Percentiles rank a stretch among this genome's conserved stretches.
Evolutionary conservation across 2,329 filamentous ascomycete genomes (phyloP).

Genomic region (Aspergillus fijiensis): DNA sequence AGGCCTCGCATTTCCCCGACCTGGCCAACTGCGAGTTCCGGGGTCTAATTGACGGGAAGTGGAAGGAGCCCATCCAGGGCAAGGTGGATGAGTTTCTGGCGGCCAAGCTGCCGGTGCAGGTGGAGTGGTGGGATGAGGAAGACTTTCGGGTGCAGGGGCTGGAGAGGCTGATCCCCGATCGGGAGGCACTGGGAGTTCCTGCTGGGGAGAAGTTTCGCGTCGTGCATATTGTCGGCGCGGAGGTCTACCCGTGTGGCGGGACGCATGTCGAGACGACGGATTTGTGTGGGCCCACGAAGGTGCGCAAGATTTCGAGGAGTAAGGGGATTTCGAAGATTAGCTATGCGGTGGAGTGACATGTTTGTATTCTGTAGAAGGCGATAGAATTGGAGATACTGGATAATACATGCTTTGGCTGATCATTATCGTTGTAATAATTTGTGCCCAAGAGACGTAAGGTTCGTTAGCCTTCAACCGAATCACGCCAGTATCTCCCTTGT

Average conservation of each 20-base stretch:
- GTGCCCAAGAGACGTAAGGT: too few species aligned
- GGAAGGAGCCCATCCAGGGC: slow-evolving; percentile 62
- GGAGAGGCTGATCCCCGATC: slow-evolving; percentile 57
- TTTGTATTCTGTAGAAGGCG: neutral
- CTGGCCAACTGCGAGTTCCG: slow-evolving; percentile 67
- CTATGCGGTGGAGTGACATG: slow-evolving; percentile 34
- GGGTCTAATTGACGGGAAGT: slow-evolving; percentile 64
- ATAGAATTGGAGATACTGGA: too few species aligned
- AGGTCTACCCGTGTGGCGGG: slow-evolving; percentile 72
- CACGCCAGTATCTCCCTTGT: too few species aligned
- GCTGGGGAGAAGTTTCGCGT: slow-evolving; percentile 62
- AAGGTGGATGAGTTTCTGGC: slow-evolving; percentile 60
- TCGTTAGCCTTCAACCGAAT: too few species aligned
- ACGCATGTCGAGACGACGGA: slow-evolving; percentile 67
- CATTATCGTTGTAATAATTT: too few species aligned
- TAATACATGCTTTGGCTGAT: too few species aligned
- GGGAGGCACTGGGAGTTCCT: slow-evolving; percentile 39
- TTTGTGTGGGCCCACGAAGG: slow-evolving; percentile 55
- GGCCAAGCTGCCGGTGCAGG: slow-evolving; percentile 58
- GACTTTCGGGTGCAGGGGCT: slow-evolving; percentile 58
- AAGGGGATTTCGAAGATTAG: slow-evolving; percentile 63
- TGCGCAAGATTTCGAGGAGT: slow-evolving; percentile 65
- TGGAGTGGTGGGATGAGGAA: slow-evolving; percentile 67
- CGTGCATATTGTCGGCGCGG: slow-evolving; percentile 67
- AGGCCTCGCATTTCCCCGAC: slow-evolving; percentile 70